Base-by-base conservation (phyloP, 257 asterid genomes). In the Ehretia macrophylla region DNA sequence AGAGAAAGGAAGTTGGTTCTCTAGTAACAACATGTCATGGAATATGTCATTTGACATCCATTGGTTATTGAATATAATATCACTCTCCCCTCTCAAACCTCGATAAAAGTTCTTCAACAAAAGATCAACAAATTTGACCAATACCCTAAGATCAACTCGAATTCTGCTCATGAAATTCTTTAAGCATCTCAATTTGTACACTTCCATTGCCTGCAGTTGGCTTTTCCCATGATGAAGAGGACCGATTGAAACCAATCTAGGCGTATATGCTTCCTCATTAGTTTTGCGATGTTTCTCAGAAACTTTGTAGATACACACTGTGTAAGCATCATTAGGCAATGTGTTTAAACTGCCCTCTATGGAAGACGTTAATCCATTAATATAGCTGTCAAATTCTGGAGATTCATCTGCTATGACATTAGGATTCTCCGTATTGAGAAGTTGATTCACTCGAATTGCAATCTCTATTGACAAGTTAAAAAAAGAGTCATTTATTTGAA, bases 161-260 rank as follows among this genome's bases (percentile, higher is more conserved):
- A 59, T 59, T 53, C 67, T 64, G 56, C 17, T 21, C 65, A 62
- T 48, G 44, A 69, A 69, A 48, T 56, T 56, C 16, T 64, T 57
- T 46, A 64, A 22, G 44, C 46, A 71, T 58, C 59, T 64, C 50
- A 52, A 19, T 32, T 71, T 71, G 53, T 47, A 65, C 13, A 60
- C 52, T 54, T 71, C 60, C 76, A 71, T 71, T 20, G 50, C 63
- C 38, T 71, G 76, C 8, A 71, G 67, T 17, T 55, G 64, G 47
- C 39, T 17, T 37, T 39, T 32, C 1, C 21, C 55, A 22, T 18
- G 53, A 59, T 71, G 76, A 45, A 64, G 67, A 13, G 76, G 76
- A 5, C 76, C 71, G 2, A 71, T 59, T 8, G 76, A 71, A 10
- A 65, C 64, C 16, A 71, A 39, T n/a, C 55, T 57, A 58, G 71